Evolutionary conservation across 2,329 filamentous ascomycete species (phyloP).

Genomic region (Epichloe gansuensis): DNA sequence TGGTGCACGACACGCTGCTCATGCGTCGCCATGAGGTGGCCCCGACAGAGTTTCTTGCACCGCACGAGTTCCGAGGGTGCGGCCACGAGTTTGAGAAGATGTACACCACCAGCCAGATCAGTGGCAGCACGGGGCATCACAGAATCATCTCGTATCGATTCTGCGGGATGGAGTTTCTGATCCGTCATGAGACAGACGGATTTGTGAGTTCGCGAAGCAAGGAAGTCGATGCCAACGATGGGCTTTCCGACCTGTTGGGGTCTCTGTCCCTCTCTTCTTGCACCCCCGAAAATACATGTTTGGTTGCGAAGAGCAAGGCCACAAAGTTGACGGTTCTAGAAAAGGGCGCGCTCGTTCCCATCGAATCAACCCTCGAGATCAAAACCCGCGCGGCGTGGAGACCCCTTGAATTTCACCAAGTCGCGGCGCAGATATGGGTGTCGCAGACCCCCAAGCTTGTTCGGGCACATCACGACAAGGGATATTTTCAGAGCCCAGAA

Average conservation of each 20-base stretch:
- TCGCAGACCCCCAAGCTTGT: constrained; percentile 35
- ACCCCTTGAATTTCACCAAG: constrained; percentile 19
- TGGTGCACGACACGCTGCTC: constrained; percentile 23
- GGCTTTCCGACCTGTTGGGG: constrained; percentile 13
- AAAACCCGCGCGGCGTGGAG: constrained; percentile 27
- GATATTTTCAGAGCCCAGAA: constrained; percentile 19
- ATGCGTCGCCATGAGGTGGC: constrained; percentile 22
- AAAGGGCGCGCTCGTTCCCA: constrained; percentile 19
- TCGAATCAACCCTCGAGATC: constrained; percentile 28
- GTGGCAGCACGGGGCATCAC: constrained; percentile 30
- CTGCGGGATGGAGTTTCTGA: constrained; percentile 24
- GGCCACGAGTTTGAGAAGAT: constrained; percentile 32
- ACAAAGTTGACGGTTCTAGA: constrained; percentile 19
- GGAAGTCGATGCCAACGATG: neutral
- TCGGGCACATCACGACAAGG: constrained; percentile 27
- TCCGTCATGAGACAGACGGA: constrained; percentile 31
- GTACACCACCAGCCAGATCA: constrained; percentile 23
- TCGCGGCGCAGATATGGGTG: constrained; percentile 30
- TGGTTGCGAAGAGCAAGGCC: neutral
- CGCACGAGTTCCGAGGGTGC: constrained; percentile 26
- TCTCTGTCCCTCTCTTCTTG: constrained; percentile 14
- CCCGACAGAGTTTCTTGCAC: constrained; percentile 17
- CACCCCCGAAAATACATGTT: neutral
- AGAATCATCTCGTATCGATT: constrained; percentile 32
- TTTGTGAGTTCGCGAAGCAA: constrained; percentile 15